Evolutionary conservation across 768 basidiomycete genomes (phyloP).

Genomic region (Pulveroboletus sp.): DNA sequence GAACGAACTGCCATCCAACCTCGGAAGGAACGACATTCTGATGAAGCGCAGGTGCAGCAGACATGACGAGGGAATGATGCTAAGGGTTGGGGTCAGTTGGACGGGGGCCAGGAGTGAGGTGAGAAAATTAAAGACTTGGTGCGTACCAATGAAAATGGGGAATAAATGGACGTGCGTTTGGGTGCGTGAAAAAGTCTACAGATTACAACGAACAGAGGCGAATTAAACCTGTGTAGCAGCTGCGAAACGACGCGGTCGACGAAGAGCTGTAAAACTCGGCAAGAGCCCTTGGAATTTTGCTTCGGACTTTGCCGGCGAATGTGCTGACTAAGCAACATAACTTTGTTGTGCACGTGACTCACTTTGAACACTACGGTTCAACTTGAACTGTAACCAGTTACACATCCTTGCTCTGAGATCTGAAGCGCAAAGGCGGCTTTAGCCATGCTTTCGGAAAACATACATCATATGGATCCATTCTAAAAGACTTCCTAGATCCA

Average conservation of each 20-base stretch:
- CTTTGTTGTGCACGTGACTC: not conserved
- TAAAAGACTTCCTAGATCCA: too few relatives aligned
- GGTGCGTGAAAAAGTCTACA: conserved; percentile 38
- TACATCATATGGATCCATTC: not conserved
- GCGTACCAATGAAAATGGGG: conserved; percentile 28
- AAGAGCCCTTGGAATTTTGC: conserved; percentile 24
- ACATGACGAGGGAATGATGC: conserved; percentile 37
- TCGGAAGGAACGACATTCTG: conserved; percentile 82
- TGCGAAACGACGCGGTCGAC: conserved; percentile 25
- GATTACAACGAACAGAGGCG: conserved; percentile 33
- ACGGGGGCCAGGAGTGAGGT: conserved; percentile 3
- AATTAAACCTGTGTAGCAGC: conserved; percentile 26
- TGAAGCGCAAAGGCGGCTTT: too few relatives aligned
- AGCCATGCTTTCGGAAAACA: too few relatives aligned
- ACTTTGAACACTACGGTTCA: too few relatives aligned
- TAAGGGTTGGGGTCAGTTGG: conserved; percentile 5
- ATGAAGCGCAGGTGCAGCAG: conserved; percentile 45
- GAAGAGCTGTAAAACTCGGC: conserved; percentile 17
- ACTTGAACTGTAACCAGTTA: too few relatives aligned
- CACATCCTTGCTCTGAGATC: too few relatives aligned
- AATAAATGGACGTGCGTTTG: conserved; percentile 34
- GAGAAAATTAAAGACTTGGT: not conserved
- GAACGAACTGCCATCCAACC: conserved; percentile 99
- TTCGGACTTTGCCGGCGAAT: conserved; percentile 26
- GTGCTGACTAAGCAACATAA: conserved; percentile 28